Evolutionary conservation across 192 early-diverging fungal species (phyloP).

Genomic region (Coemansia sp.): DNA sequence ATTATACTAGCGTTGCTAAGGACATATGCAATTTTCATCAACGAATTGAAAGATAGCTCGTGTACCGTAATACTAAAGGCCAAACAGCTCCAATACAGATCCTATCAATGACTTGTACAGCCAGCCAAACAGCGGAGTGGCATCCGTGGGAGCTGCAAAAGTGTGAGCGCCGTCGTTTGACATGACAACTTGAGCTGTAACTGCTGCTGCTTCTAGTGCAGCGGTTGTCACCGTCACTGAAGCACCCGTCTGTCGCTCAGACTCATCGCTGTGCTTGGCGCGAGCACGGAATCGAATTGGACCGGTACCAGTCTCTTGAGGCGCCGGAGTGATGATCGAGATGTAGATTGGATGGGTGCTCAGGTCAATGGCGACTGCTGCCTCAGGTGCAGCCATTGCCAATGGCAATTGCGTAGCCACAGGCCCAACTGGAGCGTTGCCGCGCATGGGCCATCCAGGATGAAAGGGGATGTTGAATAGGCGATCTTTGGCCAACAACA

Average conservation of each 20-base stretch:
- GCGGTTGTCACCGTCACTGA: not conserved
- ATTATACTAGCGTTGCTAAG: not conserved
- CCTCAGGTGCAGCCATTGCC: conserved; percentile 1
- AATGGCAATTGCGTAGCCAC: not conserved
- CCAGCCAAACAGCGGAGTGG: conserved; percentile 2
- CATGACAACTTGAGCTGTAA: not conserved
- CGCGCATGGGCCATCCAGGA: not conserved
- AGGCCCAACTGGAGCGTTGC: not conserved
- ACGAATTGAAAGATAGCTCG: not conserved
- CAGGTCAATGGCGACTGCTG: not conserved
- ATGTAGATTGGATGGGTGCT: conserved; percentile 8
- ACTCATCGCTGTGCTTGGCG: not conserved
- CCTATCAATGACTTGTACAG: conserved; percentile 10
- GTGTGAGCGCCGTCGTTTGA: conserved; percentile 4
- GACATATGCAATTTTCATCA: not conserved
- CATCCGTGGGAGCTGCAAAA: not conserved
- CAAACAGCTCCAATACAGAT: conserved; percentile 6
- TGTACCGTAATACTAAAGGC: not conserved
- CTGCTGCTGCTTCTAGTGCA: not conserved
- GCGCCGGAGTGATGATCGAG: not conserved
- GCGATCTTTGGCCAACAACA: conserved; percentile 7
- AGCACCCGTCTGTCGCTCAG: not conserved
- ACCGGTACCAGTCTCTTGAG: not conserved
- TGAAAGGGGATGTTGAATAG: not conserved
- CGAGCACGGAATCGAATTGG: conserved; percentile 5